These are phyloP conservation scores for Spergularia bocconei DNA, from an alignment of 148 eudicot species.

Conservation along the genomic window DNA sequence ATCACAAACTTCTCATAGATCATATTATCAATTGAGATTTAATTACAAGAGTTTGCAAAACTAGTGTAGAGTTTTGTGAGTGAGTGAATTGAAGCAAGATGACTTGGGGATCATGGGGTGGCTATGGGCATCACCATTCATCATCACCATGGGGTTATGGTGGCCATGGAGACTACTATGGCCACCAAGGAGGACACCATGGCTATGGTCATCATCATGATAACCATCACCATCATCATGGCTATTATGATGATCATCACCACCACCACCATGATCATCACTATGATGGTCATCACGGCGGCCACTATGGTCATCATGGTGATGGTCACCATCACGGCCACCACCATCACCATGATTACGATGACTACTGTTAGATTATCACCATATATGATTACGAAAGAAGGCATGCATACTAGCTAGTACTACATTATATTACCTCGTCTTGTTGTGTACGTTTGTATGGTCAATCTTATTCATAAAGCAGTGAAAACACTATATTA, in stretches of 20 bases:
- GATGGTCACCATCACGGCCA: not conserved
- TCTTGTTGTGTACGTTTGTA: too few species aligned
- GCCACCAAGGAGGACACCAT: constrained; percentile 15
- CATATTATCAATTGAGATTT: too few species aligned
- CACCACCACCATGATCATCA: constrained; percentile 8
- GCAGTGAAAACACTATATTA: too few species aligned
- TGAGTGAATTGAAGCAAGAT: not conserved
- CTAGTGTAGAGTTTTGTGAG: too few species aligned
- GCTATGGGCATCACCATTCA: constrained; percentile 23
- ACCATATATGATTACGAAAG: too few species aligned
- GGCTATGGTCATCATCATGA: constrained; percentile 4
- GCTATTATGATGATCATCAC: not conserved
- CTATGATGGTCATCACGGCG: not conserved
- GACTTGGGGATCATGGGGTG: constrained; percentile 23
- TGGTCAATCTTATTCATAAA: too few species aligned
- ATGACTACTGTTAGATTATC: not conserved
- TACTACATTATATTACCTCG: too few species aligned
- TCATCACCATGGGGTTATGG: constrained; percentile 18
- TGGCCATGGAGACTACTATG: constrained; percentile 4
- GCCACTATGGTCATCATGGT: constrained; percentile 4
- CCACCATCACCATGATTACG: not conserved
- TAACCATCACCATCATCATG: constrained; percentile 1
- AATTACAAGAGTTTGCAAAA: too few species aligned
- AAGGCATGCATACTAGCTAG: too few species aligned
- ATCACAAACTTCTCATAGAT: too few species aligned